A percentile compares a stretch with the other conserved stretches of the same genome.
These are phyloP conservation scores for Caloboletus inedulis DNA, from an alignment of 1,284 basidiomycete species.

Conservation along the genomic window DNA sequence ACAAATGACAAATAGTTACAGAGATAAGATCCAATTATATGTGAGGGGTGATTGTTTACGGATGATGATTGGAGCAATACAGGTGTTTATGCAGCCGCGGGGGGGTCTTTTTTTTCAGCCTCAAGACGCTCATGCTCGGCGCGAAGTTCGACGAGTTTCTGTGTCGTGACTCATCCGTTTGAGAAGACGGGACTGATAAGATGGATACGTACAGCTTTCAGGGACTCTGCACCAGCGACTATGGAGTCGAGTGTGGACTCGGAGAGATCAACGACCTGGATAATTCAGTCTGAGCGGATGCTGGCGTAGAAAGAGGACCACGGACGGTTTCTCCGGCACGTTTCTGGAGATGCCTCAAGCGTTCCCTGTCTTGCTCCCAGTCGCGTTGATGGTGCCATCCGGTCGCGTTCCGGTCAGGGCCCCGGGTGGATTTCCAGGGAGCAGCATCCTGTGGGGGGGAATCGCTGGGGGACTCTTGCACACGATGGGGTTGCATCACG, in stretches of 20 bases:
- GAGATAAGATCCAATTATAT: conserved; percentile 32
- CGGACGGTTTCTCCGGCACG: conserved; percentile 57
- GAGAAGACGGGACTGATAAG: background rate
- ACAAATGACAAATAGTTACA: conserved; percentile 14
- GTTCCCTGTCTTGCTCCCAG: conserved; percentile 44
- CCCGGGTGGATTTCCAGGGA: background rate
- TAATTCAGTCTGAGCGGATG: background rate
- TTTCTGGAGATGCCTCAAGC: conserved; percentile 43
- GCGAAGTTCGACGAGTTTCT: conserved; percentile 65
- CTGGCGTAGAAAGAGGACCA: conserved; percentile 3
- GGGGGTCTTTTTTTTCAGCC: conserved; percentile 36
- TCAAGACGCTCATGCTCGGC: conserved; percentile 49
- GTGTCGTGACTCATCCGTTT: conserved; percentile 5
- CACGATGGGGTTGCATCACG: conserved; percentile 18
- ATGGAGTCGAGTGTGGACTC: conserved; percentile 67
- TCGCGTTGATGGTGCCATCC: conserved; percentile 34
- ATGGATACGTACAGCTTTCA: conserved; percentile 52
- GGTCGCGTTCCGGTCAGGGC: conserved; percentile 14
- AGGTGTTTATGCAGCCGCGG: conserved; percentile 28
- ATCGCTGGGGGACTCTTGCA: conserved; percentile 6
- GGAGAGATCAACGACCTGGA: conserved; percentile 60
- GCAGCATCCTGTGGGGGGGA: background rate
- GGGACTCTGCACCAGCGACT: conserved; percentile 49
- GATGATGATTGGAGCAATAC: conserved; percentile 14
- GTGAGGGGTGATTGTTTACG: conserved; percentile 22